Base-by-base conservation (phyloP, 345 rosid genomes). In the Heritiera littoralis region DNA sequence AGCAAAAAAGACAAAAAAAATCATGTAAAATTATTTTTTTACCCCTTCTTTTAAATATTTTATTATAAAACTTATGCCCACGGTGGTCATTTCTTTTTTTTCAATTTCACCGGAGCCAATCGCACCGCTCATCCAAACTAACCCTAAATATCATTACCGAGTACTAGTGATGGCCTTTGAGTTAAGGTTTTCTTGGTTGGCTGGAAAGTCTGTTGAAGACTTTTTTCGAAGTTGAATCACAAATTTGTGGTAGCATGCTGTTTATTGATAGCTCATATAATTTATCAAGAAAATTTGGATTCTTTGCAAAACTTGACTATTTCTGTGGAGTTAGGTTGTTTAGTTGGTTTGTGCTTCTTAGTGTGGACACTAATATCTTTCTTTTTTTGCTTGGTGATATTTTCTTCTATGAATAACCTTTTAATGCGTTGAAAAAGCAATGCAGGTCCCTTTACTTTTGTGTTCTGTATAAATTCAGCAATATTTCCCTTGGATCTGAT, bases 401-500 rank as follows among this genome's bases (percentile, higher is more conserved):
- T 20, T 49, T 49, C 43, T 28, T 51, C 41, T 3, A 14, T 15
- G 59, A 49, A 7, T 17, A 30, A 54, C 20, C 41, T 70, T 1
- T 4, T 41, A 65, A 15, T 35, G 48, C 23, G 14, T 56, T 48
- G 35, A 13, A 77, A 61, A 23, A 40, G 32, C 52, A 54, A 77
- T 43, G 52, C 2, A n/a, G 1, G 10, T 41, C 12, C 75, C n/a
- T 8, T 66, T 14, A 76, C 49, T 72, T 61, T 43, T 73, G 23
- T 56, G 17, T 72, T n/a, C 30, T 75, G 3, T 51, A 78, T 51
- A 76, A 78, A 30, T 78, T 86, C 92, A 95, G 98, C 88, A 58
- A 95, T 97, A 46, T 95, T 95, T 82, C 96, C 99, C 2, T 74
- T 92, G 86, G 99, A 95, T 88, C 92, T 93, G 85, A 95, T 95